Evolutionary conservation across 2,329 filamentous ascomycete genomes (phyloP), one percentile per base, ranked within the genome.

Genomic region (Dothideomycetes sp.): DNA sequence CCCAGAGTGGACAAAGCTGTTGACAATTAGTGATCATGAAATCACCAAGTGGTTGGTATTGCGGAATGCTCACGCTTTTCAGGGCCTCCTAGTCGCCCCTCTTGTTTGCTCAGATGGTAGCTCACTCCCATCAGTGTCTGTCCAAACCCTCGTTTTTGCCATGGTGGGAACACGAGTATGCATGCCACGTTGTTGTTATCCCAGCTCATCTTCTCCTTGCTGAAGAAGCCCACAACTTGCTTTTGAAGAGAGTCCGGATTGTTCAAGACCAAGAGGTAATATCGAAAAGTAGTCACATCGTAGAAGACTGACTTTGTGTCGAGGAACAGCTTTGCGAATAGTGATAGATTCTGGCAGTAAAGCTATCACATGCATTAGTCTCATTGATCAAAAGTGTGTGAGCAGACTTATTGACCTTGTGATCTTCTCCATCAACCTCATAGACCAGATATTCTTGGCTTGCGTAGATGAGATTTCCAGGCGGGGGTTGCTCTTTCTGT

Each of bases 231-330:
- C 1, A 89, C 76, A 19, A 95, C 79, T 54, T 81, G 77, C 22
- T 44, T 43, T 30, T 55, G 38, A 8, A 40, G 18, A 17, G 30
- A 44, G n/a, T 49, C 45, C 1, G 69, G 70, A 50, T 74, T 66
- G 7, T 78, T 82, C 54, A 88, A 82, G 33, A 91, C 82, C 38
- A 96, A 77, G 4, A 94, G 74, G 59, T 94, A 96, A 69, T 94
- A 98, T 50, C 94, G 79, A 64, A 98, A 98, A 37, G 84, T 85
- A 4, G 79, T 78, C 34, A 95, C 88, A 55, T 98, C 91, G 67
- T 94, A 98, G 64, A 95, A 96, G 50, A 98, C 88, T 5, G 86
- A 94, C 57, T 98, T 98, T 56, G 93, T 94, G 61, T 96, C 88
- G 48, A 98, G 81, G 61, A 96, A 98, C 33, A 98, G 77, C 62